Percentiles rank a stretch among this genome's conserved stretches.
phyloP scores from a whole-genome alignment of 257 asterid genomes.

The Plantago major region DNA sequence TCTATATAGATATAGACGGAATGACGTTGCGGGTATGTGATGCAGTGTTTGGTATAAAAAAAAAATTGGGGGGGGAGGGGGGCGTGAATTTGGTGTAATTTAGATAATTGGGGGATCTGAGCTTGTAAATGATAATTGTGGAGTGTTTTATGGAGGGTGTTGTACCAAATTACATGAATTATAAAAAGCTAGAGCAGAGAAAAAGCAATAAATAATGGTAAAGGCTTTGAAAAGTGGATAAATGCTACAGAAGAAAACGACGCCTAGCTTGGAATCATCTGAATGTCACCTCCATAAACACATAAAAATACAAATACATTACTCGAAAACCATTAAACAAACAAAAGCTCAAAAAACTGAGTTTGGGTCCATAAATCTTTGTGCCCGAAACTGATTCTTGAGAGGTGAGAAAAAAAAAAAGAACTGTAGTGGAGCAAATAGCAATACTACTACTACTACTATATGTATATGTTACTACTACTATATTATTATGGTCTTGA shows the following conservation, averaged over 20 bases:
- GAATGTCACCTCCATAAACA: constrained; percentile 47
- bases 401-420: constrained; percentile 9
- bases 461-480: background rate
- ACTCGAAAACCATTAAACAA: constrained; percentile 22
- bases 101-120: no score
- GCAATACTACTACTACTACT: background rate
- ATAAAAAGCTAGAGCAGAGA: no score
- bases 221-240: constrained; percentile 27
- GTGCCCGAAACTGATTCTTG: constrained; percentile 5
- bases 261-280: constrained; percentile 51
- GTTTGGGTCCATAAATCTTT: constrained; percentile 32
- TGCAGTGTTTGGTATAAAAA: no score
- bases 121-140: no score
- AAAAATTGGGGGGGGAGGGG: no score
- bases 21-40: no score
- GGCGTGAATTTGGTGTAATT: no score
- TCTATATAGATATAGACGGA: no score
- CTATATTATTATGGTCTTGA: no score
- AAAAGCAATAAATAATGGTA: no score
- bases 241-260: constrained; percentile 55
- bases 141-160: no score
- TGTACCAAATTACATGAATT: no score
- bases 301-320: constrained; percentile 12
- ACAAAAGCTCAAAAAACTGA: background rate
- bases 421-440: constrained; percentile 22